Percentiles rank a stretch among this genome's conserved stretches.
Conservation (phyloP, 495 filamentous ascomycete species). For the Cenococcum geophilum region DNA sequence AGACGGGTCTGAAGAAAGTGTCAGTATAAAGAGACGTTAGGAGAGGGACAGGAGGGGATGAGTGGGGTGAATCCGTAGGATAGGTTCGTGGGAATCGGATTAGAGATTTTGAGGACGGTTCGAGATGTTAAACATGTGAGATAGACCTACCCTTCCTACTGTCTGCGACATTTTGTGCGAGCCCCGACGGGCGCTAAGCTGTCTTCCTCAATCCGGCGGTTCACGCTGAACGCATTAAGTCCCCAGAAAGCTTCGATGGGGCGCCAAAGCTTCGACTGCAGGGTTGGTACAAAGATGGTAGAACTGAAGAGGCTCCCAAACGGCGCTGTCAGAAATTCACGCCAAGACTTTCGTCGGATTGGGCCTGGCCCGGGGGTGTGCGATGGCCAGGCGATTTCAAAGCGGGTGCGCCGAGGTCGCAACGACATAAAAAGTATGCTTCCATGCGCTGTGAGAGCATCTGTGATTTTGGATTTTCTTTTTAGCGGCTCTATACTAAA, state of each 20-base stretch:
- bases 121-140: background rate
- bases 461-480: background rate
- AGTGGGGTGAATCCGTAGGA: background rate
- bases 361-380: conserved; percentile 7
- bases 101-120: too few species aligned
- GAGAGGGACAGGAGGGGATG: background rate
- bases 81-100: too few species aligned
- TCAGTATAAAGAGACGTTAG: background rate
- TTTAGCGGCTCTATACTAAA: conserved; percentile 1
- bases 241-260: background rate
- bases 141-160: conserved; percentile 53
- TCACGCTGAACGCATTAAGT: background rate
- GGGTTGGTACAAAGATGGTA: background rate
- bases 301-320: background rate
- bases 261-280: background rate
- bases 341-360: conserved; percentile 6
- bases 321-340: background rate
- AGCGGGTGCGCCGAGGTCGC: conserved; percentile 18
- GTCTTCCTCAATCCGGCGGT: background rate
- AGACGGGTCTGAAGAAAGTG: conserved; percentile 66
- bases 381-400: conserved; percentile 29
- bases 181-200: background rate
- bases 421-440: background rate
- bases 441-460: conserved; percentile 4
- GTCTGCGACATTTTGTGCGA: conserved; percentile 57